Percentiles rank a stretch among this genome's conserved stretches.
phyloP scores from a whole-genome alignment of 1,139 yeast genomes.

The Zygotorulaspora mrakii region DNA sequence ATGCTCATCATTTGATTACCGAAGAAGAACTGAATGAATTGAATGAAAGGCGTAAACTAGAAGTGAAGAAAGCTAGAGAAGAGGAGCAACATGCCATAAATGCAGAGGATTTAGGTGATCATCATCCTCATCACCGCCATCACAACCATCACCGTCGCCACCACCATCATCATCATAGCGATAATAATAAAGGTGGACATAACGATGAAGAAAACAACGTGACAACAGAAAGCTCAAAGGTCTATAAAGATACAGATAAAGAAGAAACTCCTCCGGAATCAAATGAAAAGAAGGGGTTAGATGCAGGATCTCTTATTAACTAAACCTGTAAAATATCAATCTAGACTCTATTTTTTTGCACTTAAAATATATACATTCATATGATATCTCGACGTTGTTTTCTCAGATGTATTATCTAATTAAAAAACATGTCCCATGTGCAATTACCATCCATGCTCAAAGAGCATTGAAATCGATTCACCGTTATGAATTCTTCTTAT shows the following conservation, averaged over 20 bases:
- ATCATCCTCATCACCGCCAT: conserved; percentile 6
- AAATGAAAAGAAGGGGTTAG: too few species aligned
- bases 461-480: conserved; percentile 88
- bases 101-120: neutral
- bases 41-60: conserved; percentile 22
- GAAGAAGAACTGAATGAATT: conserved; percentile 45
- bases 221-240: too few species aligned
- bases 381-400: neutral
- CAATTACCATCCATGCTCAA: conserved; percentile 73
- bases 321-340: too few species aligned
- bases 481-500: conserved; percentile 95
- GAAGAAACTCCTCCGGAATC: too few species aligned
- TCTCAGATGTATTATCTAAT: neutral
- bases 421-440: neutral
- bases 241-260: too few species aligned
- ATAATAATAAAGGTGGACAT: conserved; percentile 1
- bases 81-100: conserved; percentile 13
- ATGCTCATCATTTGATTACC: conserved; percentile 54
- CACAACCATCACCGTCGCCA: conserved; percentile 12
- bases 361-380: neutral
- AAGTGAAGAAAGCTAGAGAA: conserved; percentile 11
- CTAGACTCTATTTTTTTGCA: too few species aligned
- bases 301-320: too few species aligned
- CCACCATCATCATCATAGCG: conserved; percentile 8
- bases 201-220: too few species aligned